Evolutionary conservation across 2,329 filamentous ascomycete genomes (phyloP).

Genomic region (Paecilomyces formosus): DNA sequence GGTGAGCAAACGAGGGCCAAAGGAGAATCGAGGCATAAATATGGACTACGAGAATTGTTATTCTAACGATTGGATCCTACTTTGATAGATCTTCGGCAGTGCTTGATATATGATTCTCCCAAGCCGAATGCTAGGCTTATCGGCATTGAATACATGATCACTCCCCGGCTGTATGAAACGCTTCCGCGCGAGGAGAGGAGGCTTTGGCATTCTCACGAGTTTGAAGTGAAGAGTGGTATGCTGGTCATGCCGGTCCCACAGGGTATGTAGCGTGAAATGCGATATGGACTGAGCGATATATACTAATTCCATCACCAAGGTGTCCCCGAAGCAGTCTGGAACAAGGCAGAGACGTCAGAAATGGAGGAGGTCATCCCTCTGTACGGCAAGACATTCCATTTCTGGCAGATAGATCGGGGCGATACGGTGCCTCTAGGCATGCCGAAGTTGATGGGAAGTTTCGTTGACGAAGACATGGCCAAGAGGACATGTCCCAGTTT

Average conservation of each 20-base stretch:
- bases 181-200: slow-evolving; percentile 6
- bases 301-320: slow-evolving; percentile 2
- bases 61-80: background rate
- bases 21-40: too few relatives aligned
- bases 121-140: slow-evolving; percentile 63
- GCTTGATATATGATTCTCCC: slow-evolving; percentile 72
- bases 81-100: slow-evolving; percentile 64
- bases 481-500: slow-evolving; percentile 17
- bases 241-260: slow-evolving; percentile 65
- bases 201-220: slow-evolving; percentile 41
- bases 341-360: slow-evolving; percentile 67
- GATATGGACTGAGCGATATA: slow-evolving; percentile 19
- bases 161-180: background rate
- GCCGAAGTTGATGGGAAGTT: slow-evolving; percentile 60
- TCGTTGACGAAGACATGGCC: slow-evolving; percentile 22
- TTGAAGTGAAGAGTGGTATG: slow-evolving; percentile 72
- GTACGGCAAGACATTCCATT: slow-evolving; percentile 78
- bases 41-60: too few relatives aligned
- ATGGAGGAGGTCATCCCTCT: slow-evolving; percentile 69
- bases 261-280: background rate
- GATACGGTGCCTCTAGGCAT: slow-evolving; percentile 55
- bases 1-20: slow-evolving; percentile 20
- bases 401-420: slow-evolving; percentile 77
- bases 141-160: slow-evolving; percentile 84
- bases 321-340: slow-evolving; percentile 57